These are phyloP conservation scores for Neospermospora avenae DNA, from an alignment of 2,329 filamentous ascomycete species.

Conservation along the genomic window DNA sequence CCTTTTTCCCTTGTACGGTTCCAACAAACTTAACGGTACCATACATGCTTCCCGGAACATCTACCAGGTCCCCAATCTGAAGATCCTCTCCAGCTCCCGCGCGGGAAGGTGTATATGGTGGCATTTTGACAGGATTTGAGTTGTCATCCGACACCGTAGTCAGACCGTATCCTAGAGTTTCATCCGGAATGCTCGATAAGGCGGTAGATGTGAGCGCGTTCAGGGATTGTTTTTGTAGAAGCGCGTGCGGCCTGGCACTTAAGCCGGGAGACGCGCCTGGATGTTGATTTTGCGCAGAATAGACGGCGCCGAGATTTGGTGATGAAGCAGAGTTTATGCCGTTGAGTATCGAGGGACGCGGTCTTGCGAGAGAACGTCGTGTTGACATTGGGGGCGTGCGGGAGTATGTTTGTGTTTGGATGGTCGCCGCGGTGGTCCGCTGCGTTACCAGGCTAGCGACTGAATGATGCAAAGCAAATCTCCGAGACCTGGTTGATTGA, in stretches of 20 bases:
- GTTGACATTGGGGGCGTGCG: conserved; percentile 25
- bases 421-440: not conserved
- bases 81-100: conserved; percentile 50
- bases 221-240: conserved; percentile 68
- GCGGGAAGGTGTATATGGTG: conserved; percentile 53
- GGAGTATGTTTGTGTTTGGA: conserved; percentile 1
- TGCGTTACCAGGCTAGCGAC: not conserved
- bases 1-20: conserved; percentile 81
- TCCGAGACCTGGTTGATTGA: not conserved
- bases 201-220: conserved; percentile 64
- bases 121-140: conserved; percentile 44
- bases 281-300: conserved; percentile 20
- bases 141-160: conserved; percentile 50
- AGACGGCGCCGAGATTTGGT: conserved; percentile 51
- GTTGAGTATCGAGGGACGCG: conserved; percentile 31
- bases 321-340: conserved; percentile 51
- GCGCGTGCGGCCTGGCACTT: conserved; percentile 34
- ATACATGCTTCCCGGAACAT: conserved; percentile 90
- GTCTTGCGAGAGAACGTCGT: conserved; percentile 34
- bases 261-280: conserved; percentile 1
- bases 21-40: conserved; percentile 89
- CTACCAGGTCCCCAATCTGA: conserved; percentile 77
- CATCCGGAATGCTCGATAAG: conserved; percentile 64
- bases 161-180: conserved; percentile 59
- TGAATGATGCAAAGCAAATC: conserved; percentile 4